These are phyloP conservation scores for Cercis canadensis DNA, from an alignment of 306 rosid species.

Conservation along the genomic window DNA sequence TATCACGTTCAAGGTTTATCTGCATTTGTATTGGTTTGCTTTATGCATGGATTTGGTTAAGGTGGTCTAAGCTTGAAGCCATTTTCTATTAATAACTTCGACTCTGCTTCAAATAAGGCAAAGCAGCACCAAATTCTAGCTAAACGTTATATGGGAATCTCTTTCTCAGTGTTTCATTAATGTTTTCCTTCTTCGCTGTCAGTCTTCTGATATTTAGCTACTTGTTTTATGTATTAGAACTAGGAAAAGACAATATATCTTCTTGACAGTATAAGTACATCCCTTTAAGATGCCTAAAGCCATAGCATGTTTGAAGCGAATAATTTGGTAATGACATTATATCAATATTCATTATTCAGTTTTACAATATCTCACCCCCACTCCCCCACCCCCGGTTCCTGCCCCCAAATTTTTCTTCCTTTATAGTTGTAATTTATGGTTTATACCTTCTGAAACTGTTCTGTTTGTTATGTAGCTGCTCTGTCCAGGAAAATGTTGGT, in stretches of 20 bases:
- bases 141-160: slow-evolving; percentile 22
- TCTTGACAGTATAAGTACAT: slow-evolving; percentile 1
- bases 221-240: slow-evolving; percentile 28
- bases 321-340: slow-evolving; percentile 11
- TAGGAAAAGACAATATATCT: slow-evolving; percentile 15
- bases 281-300: slow-evolving; percentile 18
- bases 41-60: slow-evolving; percentile 30
- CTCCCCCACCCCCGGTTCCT: too few relatives aligned
- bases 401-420: not conserved
- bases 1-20: slow-evolving; percentile 32
- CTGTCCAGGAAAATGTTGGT: slow-evolving; percentile 35
- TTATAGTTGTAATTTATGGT: slow-evolving; percentile 21
- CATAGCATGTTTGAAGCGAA: slow-evolving; percentile 14
- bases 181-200: slow-evolving; percentile 31
- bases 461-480: slow-evolving; percentile 32
- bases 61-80: slow-evolving; percentile 20
- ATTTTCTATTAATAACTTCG: slow-evolving; percentile 26
- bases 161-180: slow-evolving; percentile 28
- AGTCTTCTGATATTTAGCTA: slow-evolving; percentile 26
- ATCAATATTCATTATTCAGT: not conserved
- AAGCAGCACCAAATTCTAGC: slow-evolving; percentile 9
- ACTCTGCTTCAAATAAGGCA: slow-evolving; percentile 28
- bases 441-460: slow-evolving; percentile 15
- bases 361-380: slow-evolving; percentile 29
- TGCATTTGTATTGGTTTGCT: slow-evolving; percentile 36